Conservation (phyloP, 1,284 basidiomycete genomes). For the Stygiomarasmius scandens region DNA sequence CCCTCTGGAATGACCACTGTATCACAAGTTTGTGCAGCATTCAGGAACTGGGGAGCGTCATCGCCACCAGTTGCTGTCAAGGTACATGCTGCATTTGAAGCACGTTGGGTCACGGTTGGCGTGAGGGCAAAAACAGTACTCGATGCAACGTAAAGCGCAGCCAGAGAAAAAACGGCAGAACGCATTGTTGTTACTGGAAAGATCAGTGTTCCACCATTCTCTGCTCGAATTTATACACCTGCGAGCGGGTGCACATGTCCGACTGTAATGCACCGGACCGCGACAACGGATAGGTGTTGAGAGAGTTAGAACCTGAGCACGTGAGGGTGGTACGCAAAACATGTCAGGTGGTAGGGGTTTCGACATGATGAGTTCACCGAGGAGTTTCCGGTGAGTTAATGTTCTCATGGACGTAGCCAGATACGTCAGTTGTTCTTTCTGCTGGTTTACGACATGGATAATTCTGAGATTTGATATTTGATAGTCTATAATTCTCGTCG, state of each 20-base stretch:
- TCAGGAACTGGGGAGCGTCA: conserved; percentile 51
- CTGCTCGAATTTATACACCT: too few relatives aligned
- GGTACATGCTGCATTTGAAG: conserved; percentile 1
- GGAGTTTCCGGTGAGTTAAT: too few relatives aligned
- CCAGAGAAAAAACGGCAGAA: neutral
- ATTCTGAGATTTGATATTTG: too few relatives aligned
- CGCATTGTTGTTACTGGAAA: neutral
- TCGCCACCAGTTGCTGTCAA: conserved; percentile 47
- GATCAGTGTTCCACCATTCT: too few relatives aligned
- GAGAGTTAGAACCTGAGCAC: too few relatives aligned
- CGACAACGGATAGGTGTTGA: neutral
- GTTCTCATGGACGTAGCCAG: too few relatives aligned
- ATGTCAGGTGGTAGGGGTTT: neutral
- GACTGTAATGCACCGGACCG: neutral
- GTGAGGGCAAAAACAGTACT: neutral
- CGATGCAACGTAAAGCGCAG: neutral
- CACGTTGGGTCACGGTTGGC: neutral
- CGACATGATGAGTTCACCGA: too few relatives aligned
- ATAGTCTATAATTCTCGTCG: too few relatives aligned
- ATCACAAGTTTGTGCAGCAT: conserved; percentile 46
- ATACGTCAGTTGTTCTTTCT: too few relatives aligned
- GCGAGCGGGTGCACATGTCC: too few relatives aligned
- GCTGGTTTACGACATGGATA: too few relatives aligned
- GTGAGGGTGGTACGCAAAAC: neutral
- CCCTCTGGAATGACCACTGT: conserved; percentile 46